Conservation (phyloP, 345 rosid genomes). For the Kandelia obovata region DNA sequence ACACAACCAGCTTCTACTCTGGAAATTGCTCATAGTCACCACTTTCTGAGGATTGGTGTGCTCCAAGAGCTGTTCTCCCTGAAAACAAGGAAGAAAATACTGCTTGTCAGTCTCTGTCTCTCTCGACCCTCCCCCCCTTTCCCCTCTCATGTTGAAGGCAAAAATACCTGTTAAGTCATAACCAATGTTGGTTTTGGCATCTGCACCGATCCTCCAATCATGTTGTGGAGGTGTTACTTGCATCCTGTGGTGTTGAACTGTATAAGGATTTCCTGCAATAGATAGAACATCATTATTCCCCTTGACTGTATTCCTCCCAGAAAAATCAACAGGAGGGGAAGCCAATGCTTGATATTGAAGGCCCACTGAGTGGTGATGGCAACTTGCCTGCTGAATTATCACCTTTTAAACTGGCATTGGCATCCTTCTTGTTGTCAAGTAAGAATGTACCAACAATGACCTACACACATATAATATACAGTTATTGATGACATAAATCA, state of each 20-base stretch:
- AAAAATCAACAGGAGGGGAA: conserved; percentile 47
- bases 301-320: conserved; percentile 42
- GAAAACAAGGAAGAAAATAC: neutral
- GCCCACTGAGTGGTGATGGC: conserved; percentile 49
- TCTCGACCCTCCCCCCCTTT: neutral
- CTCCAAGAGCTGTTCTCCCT: conserved; percentile 31
- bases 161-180: conserved; percentile 55
- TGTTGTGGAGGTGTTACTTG: conserved; percentile 39
- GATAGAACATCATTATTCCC: conserved; percentile 28
- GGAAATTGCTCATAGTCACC: conserved; percentile 51
- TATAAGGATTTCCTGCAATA: conserved; percentile 48
- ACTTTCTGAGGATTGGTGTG: conserved; percentile 55
- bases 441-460: conserved; percentile 66
- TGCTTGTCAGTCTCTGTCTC: conserved; percentile 10
- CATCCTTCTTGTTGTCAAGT: conserved; percentile 45
- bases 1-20: conserved; percentile 31
- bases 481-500: neutral
- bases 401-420: conserved; percentile 35
- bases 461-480: conserved; percentile 28
- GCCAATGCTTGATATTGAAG: conserved; percentile 38
- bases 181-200: conserved; percentile 32
- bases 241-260: conserved; percentile 47
- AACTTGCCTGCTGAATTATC: conserved; percentile 50
- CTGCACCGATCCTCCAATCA: conserved; percentile 50
- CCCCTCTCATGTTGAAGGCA: neutral